Conservation (phyloP, 257 asterid species). For the Agastache rugosa region DNA sequence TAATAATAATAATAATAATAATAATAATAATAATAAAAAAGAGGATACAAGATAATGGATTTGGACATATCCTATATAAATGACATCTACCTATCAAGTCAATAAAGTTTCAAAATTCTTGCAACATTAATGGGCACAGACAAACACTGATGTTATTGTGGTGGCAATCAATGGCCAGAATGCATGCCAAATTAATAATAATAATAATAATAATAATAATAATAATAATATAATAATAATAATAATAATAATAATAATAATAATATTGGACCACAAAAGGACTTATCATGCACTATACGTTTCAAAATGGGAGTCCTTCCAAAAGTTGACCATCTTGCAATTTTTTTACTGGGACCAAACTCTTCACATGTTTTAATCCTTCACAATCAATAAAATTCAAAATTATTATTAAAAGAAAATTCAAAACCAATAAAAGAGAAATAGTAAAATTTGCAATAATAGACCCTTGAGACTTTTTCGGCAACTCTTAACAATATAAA, state of each 20-base stretch:
- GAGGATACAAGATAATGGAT: too few relatives aligned
- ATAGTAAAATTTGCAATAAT: too few relatives aligned
- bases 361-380: background rate
- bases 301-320: conserved; percentile 35
- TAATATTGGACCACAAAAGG: conserved; percentile 37
- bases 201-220: background rate
- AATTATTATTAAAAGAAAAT: too few relatives aligned
- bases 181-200: background rate
- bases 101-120: conserved; percentile 19
- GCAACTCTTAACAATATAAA: too few relatives aligned
- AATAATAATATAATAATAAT: conserved; percentile 9
- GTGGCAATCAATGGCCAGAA: conserved; percentile 34
- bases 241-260: background rate
- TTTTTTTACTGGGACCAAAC: conserved; percentile 1
- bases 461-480: too few relatives aligned
- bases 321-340: conserved; percentile 34
- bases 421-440: background rate
- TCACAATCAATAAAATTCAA: background rate
- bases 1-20: too few relatives aligned
- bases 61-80: background rate
- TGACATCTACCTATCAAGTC: background rate
- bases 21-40: background rate
- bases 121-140: conserved; percentile 35
- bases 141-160: conserved; percentile 28
- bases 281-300: conserved; percentile 28